Evolutionary conservation across 495 filamentous ascomycete species (phyloP), one percentile per base, ranked within the genome.

Genomic region (Penicillium lividum): DNA sequence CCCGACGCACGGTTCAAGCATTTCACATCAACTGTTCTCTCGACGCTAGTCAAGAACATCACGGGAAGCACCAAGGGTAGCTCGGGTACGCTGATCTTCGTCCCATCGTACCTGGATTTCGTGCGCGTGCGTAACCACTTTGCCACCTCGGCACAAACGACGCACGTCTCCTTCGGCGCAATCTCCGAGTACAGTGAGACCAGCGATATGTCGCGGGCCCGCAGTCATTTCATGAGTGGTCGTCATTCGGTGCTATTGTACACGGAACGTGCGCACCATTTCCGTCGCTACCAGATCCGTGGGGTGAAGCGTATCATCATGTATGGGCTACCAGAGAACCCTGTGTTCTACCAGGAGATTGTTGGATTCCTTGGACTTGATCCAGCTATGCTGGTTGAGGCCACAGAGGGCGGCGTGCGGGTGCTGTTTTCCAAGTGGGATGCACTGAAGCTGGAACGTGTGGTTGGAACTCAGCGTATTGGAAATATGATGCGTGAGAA

Each of bases 61-160:
- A 68, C 71, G 2, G 69, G 68, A 51, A 69, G 71, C 30, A 81
- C 72, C 59, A 67, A 75, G 51, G 58, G 69, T 52, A 62, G 68
- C 22, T 67, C 72, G 16, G 86, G 93, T 30, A 89, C 87, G 0
- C 68, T 98, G 43, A 79, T 97, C 63, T 97, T 96, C 79, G 85
- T 98, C 51, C 90, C 94, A 0, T 90, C 87, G 7, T 97, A 95
- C 74, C 84, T 96, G 40, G 94, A 98, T 74, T 98, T 97, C 67
- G 86, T 96, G 46, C 89, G 93, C 51, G 77, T 98, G 55, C 86
- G 94, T 50, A 98, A 98, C 75, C 88, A 92, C 78, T 89, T 98
- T 57, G 83, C 91, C 45, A 89, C 83, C n/a, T 86, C 86, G 15
- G 63, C 86, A 0, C 80, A 83, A 34, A 88, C 88, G 22, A 79